A percentile compares a stretch with the other conserved stretches of the same genome.
These are phyloP conservation scores for Komagataella pastoris DNA, from an alignment of 805 yeast genomes.

Conservation along the genomic window DNA sequence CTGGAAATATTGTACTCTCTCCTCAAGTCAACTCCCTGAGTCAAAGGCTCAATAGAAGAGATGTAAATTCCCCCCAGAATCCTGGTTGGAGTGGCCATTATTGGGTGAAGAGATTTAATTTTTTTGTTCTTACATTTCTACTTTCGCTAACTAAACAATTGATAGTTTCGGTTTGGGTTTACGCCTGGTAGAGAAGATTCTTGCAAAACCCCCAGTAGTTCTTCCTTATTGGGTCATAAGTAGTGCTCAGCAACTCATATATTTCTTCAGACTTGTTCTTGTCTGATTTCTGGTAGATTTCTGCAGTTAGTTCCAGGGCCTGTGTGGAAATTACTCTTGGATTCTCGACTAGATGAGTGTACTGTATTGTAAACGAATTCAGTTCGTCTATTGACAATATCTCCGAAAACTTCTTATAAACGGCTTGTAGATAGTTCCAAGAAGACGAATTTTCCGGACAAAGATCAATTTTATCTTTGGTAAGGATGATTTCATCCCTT, in stretches of 20 bases:
- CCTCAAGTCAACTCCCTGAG: conserved; percentile 35
- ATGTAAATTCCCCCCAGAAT: conserved; percentile 72
- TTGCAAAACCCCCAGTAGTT: conserved; percentile 17
- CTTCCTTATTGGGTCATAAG: conserved; percentile 14
- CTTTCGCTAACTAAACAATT: neutral
- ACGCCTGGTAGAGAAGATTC: neutral
- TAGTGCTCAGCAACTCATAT: conserved; percentile 35
- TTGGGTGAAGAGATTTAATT: neutral
- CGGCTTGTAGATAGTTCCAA: conserved; percentile 73
- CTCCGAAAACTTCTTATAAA: conserved; percentile 19
- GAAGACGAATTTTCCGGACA: conserved; percentile 77
- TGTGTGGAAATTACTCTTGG: conserved; percentile 29
- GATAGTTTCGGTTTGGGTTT: neutral
- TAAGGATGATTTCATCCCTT: conserved; percentile 39
- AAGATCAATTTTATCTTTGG: conserved; percentile 29
- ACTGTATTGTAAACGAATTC: neutral
- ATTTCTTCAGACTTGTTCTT: conserved; percentile 23
- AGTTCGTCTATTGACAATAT: neutral
- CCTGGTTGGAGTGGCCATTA: conserved; percentile 26
- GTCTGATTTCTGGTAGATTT: conserved; percentile 25
- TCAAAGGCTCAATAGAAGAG: conserved; percentile 59
- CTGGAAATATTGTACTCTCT: conserved; percentile 48
- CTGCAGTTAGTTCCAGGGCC: conserved; percentile 53
- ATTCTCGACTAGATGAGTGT: conserved; percentile 6
- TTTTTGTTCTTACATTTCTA: neutral